Base-by-base conservation (phyloP, 768 basidiomycete genomes). In the Hebeloma cylindrosporum region DNA sequence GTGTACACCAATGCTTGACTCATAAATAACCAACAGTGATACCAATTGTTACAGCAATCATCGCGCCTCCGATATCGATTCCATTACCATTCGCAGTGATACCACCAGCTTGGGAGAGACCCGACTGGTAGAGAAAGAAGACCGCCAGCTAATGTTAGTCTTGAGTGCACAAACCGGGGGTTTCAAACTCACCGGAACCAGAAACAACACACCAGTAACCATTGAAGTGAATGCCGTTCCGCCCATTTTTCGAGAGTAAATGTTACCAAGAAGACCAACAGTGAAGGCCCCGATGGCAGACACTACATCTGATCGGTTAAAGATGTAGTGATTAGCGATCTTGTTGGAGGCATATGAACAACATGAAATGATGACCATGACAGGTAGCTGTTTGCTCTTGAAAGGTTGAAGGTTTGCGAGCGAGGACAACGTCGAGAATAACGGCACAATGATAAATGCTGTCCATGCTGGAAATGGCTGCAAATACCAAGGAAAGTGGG, bases 191-290 rank as follows among this genome's bases (percentile, higher is more conserved):
- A 91, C 89, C 9, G 91, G 91, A 18, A 93, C 88, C 48, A 93
- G 69, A 65, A 93, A 90, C 51, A 91, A 63, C 4, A 93, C 88
- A 28, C 89, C 90, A 18, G 90, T 87, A 29, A 92, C 88, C 91
- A 93, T 93, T 2, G 83, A 83, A 7, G 89, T 90, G 65, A 93
- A 93, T 14, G 90, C 90, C 3, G 89, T 92, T 6, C 89, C 90
- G 6, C 85, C 78, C 77, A 88, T 83, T 60, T 79, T 80, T 34
- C 89, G 75, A 29, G 89, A 91, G 62, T 91, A 91, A 1, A 85
- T 63, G 56, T 91, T 91, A 3, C 88, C 89, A 14, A 90, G 66
- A 21, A 90, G 51, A 16, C 88, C 88, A 14, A 88, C 82, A 1
- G 83, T 85, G 52, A 90, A 90, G 13, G 89, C 88, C 1, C 89